Percentiles rank a stretch among this genome's conserved stretches.
These are phyloP conservation scores for Achlya hypogyna DNA, from an alignment of 352 stramenopile genomes.

Conservation along the genomic window DNA sequence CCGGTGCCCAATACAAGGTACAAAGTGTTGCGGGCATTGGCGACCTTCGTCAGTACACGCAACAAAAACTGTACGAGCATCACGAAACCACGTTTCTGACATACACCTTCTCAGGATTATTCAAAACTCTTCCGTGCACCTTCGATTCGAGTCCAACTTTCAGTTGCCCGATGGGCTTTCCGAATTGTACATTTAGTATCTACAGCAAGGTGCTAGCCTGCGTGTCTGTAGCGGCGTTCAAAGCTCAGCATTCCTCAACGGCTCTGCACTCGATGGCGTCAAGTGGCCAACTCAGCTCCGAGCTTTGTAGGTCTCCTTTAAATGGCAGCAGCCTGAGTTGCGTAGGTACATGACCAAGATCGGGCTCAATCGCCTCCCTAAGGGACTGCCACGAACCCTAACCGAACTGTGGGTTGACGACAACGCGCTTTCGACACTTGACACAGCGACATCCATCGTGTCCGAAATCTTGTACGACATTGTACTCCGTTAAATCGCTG, in stretches of 20 bases:
- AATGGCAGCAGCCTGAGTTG: neutral
- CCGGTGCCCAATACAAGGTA: neutral
- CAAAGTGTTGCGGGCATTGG: neutral
- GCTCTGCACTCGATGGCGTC: neutral
- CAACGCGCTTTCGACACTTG: neutral
- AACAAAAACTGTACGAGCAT: neutral
- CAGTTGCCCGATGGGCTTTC: neutral
- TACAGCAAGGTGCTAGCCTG: neutral
- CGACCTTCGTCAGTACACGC: neutral
- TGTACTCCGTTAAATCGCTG: neutral
- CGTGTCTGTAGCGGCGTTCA: neutral
- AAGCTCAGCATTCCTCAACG: neutral
- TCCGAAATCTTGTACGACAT: neutral
- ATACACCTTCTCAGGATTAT: neutral
- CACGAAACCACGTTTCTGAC: no score
- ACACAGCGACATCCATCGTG: neutral
- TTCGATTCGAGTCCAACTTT: neutral
- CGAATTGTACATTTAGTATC: constrained; percentile 1
- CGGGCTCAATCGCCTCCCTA: neutral
- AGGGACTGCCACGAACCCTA: neutral
- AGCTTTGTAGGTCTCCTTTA: neutral
- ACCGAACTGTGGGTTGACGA: neutral
- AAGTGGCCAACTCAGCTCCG: neutral
- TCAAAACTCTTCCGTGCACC: neutral
- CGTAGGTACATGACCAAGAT: neutral